Percentiles rank a stretch among this genome's conserved stretches.
These are phyloP conservation scores for Pichia kluyveri DNA, from an alignment of 805 yeast genomes.

Conservation along the genomic window DNA sequence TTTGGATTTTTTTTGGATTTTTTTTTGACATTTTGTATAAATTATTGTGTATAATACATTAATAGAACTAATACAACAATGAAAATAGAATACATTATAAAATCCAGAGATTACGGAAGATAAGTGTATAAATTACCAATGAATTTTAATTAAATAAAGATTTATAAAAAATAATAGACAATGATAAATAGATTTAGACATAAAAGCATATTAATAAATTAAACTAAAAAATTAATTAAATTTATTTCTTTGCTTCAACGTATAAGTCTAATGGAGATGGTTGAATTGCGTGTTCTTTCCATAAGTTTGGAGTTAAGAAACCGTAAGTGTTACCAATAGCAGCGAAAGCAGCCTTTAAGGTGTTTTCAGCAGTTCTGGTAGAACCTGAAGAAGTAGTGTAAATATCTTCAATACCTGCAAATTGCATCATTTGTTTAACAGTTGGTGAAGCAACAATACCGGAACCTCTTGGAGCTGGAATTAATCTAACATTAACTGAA, in stretches of 20 bases:
- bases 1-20: conserved; percentile 1
- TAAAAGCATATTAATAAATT: no score
- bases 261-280: conserved; percentile 93
- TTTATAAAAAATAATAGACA: not conserved
- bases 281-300: conserved; percentile 79
- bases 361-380: conserved; percentile 99
- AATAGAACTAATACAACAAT: not conserved
- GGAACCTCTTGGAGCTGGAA: conserved; percentile 99
- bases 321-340: conserved; percentile 99
- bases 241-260: conserved; percentile 77
- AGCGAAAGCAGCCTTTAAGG: conserved; percentile 98
- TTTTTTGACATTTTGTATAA: not conserved
- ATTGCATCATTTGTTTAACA: conserved; percentile 96
- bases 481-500: conserved; percentile 96
- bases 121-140: no score
- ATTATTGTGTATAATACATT: not conserved
- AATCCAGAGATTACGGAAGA: no score
- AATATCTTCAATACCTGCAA: conserved; percentile 99
- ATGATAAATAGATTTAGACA: no score
- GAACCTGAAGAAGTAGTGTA: conserved; percentile 98
- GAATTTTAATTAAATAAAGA: not conserved
- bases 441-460: conserved; percentile 99
- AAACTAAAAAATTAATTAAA: conserved; percentile 6
- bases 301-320: conserved; percentile 99
- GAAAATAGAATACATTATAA: no score